Conservation (phyloP, 306 rosid genomes). For the Trifolium subterraneum region DNA sequence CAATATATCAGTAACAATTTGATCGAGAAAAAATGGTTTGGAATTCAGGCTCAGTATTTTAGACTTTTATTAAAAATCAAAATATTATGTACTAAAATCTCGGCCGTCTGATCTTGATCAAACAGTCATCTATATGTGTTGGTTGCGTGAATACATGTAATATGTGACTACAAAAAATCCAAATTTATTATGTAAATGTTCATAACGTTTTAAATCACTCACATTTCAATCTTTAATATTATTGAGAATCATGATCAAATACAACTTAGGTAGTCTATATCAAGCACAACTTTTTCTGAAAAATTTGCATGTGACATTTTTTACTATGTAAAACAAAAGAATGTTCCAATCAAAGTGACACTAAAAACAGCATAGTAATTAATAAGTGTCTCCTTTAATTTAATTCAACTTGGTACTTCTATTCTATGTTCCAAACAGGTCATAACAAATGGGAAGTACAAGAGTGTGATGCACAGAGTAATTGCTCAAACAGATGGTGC, state of each 20-base stretch:
- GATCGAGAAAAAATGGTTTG: background rate
- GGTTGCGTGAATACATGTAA: background rate
- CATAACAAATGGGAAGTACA: slow-evolving; percentile 89
- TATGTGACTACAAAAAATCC: too few relatives aligned
- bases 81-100: too few relatives aligned
- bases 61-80: too few relatives aligned
- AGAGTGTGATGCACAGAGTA: slow-evolving; percentile 88
- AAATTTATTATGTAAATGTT: background rate
- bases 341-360: slow-evolving; percentile 29
- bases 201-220: background rate
- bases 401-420: background rate
- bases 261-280: background rate
- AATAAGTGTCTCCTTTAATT: background rate
- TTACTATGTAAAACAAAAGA: background rate
- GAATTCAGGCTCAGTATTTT: too few relatives aligned
- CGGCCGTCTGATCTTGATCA: background rate
- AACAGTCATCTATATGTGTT: background rate
- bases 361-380: background rate
- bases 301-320: background rate
- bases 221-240: background rate
- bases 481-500: slow-evolving; percentile 72
- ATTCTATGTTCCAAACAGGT: slow-evolving; percentile 51
- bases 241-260: background rate
- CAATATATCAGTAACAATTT: background rate
- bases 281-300: background rate